These are phyloP conservation scores for Gliomastix tumulicola DNA, from an alignment of 2,329 filamentous ascomycete genomes.

Conservation along the genomic window DNA sequence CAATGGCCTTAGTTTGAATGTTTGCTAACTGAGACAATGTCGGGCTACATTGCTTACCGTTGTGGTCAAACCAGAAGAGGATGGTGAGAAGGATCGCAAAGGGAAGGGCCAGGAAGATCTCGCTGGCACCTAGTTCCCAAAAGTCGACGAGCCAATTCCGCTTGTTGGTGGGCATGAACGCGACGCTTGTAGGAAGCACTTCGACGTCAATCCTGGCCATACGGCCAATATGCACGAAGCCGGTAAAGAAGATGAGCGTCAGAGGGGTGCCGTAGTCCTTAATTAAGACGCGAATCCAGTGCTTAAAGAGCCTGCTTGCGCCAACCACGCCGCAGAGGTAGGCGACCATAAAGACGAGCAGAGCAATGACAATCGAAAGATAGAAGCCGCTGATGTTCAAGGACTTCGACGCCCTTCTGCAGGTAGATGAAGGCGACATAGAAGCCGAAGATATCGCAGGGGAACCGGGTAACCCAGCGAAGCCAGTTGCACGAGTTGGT, in stretches of 20 bases:
- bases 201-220: conserved; percentile 65
- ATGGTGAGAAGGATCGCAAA: conserved; percentile 80
- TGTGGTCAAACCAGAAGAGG: conserved; percentile 86
- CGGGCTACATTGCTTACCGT: too few relatives aligned
- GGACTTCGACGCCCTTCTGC: conserved; percentile 86
- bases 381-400: conserved; percentile 68
- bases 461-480: conserved; percentile 83
- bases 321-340: conserved; percentile 70
- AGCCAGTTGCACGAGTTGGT: conserved; percentile 84
- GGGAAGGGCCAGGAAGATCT: conserved; percentile 80
- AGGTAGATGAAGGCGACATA: conserved; percentile 90
- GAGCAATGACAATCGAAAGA: conserved; percentile 67
- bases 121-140: conserved; percentile 65
- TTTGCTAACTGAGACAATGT: too few relatives aligned
- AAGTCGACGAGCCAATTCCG: conserved; percentile 74
- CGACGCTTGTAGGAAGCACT: conserved; percentile 65
- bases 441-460: conserved; percentile 90
- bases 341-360: conserved; percentile 71
- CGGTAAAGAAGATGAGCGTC: conserved; percentile 81
- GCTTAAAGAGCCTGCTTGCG: conserved; percentile 63
- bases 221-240: conserved; percentile 79
- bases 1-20: too few relatives aligned
- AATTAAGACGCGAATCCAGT: conserved; percentile 72
- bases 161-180: conserved; percentile 65
- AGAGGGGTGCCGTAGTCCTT: conserved; percentile 86